Evolutionary conservation across 2,329 filamentous ascomycete genomes (phyloP), one percentile per base, ranked within the genome.

Genomic region (Clonostachys byssicola): DNA sequence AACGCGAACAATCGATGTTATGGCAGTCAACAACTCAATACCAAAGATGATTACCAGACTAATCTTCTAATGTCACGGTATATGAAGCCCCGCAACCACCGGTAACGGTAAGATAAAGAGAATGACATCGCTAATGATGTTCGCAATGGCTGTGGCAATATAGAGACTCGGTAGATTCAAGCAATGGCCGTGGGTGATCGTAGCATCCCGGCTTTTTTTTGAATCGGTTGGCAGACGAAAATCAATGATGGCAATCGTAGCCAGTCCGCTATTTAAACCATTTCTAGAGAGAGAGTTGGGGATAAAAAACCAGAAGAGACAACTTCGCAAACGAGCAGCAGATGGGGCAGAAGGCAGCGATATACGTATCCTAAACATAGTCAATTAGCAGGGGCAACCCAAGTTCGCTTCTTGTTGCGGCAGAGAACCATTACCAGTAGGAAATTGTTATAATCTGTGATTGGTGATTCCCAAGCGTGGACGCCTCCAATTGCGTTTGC

Each of bases 81-180:
- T 64, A 43, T 71, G 67, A 1, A 76, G 54, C 14, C 58, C 60
- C 35, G 70, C 54, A 4, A 77, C 58, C 10, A 71, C 69, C 2
- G 66, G 67, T 34, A 75, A 61, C 0, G 74, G 74, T 5, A 77
- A 56, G 2, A 64, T 51, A 42, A 72, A 68, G 14, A 73, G 65
- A 18, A 74, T 49, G 5, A 76, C 41, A 52, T 77, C 72, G 5
- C 72, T 73, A 16, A 68, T 46, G 43, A 74, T 70, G 47, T 73
- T 74, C 12, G 72, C 58, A 2, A 62, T 67, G 0, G 73, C 71
- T 34, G 72, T 73, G 34, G 65, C 60, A 23, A 76, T 64, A 56
- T 76, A 76, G 36, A 76, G 66, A 3, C 67, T 57, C 14, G 71
- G 65, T 20, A 69, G 66, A 43, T 71, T 58, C 44, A 77, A 62